phyloP scores from a whole-genome alignment of 176 grass and related monocot species.

The bread wheat (Triticum aestivum) region IWGSC_CS_RefSeq_v2.1 NC_057795.1:53509557-53510056 shows the following conservation, averaged over 20 bases:
- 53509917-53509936: neutral
- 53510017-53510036: conserved; percentile 19
- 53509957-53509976: conserved; percentile 6
- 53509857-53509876: neutral
- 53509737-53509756: neutral
- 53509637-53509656: conserved; percentile 65
- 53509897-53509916: neutral
- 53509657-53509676: conserved; percentile 66
- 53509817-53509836: neutral
- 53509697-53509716: conserved; percentile 66
- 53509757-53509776: conserved; percentile 10
- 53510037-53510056: neutral
- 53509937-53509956: neutral
- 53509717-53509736: neutral
- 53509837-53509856: conserved; percentile 1
- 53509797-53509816: conserved; percentile 4
- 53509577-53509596: conserved; percentile 17
- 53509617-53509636: conserved; percentile 13
- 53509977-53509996: neutral
- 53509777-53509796: neutral
- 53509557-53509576: conserved; percentile 9
- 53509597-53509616: conserved; percentile 12
- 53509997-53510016: conserved; percentile 13
- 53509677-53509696: conserved; percentile 64
- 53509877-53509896: neutral